Conservation (phyloP, 495 filamentous ascomycete species). For the Platismatia glauca region DNA sequence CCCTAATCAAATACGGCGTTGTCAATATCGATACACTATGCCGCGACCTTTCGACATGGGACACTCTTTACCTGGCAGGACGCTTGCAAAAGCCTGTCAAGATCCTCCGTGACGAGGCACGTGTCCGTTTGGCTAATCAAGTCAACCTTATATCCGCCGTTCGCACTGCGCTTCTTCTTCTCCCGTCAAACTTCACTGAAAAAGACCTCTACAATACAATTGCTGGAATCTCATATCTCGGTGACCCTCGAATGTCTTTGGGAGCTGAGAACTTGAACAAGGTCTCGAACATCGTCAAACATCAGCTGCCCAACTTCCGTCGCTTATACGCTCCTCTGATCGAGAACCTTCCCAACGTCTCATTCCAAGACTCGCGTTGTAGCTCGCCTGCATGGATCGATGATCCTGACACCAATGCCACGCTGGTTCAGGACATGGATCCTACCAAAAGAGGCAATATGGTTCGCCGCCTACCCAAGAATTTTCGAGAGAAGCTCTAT, state of each 20-base stretch:
- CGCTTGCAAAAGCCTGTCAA: constrained; percentile 96
- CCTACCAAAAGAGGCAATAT: constrained; percentile 85
- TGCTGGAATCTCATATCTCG: constrained; percentile 83
- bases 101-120: constrained; percentile 87
- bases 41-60: constrained; percentile 76
- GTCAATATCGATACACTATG: constrained; percentile 86
- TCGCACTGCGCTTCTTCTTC: constrained; percentile 75
- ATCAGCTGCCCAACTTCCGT: constrained; percentile 86
- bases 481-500: constrained; percentile 83
- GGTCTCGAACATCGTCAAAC: constrained; percentile 82
- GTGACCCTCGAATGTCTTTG: constrained; percentile 85
- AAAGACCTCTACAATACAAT: constrained; percentile 82
- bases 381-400: constrained; percentile 54
- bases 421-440: constrained; percentile 81
- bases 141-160: constrained; percentile 87
- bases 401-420: constrained; percentile 50
- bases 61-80: constrained; percentile 86
- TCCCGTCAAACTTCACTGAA: constrained; percentile 78
- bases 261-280: constrained; percentile 87
- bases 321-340: constrained; percentile 83
- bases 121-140: constrained; percentile 86
- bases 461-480: constrained; percentile 81
- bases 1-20: constrained; percentile 93
- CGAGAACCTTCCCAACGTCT: constrained; percentile 78
- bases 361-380: constrained; percentile 62